Evolutionary conservation across 192 early-diverging fungal genomes (phyloP).

Genomic region (Backusella mclennaniae): DNA sequence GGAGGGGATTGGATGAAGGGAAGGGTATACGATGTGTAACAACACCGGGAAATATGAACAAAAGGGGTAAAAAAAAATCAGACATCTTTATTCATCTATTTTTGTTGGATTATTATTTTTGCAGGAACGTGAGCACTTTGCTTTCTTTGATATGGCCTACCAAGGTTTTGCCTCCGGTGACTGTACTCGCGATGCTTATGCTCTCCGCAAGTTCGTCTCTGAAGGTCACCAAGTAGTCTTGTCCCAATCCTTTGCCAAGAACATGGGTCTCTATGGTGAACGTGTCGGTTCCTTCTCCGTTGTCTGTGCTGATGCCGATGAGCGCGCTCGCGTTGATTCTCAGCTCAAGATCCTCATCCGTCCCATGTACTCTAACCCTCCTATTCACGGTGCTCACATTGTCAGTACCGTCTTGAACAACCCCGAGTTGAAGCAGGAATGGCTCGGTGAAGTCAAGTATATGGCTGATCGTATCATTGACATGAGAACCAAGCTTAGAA

Average conservation of each 20-base stretch:
- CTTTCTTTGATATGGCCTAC: constrained; percentile 99
- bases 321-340: constrained; percentile 80
- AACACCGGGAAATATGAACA: not conserved
- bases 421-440: constrained; percentile 75
- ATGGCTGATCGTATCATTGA: constrained; percentile 97
- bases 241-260: constrained; percentile 98
- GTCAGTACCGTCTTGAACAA: constrained; percentile 83
- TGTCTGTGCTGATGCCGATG: constrained; percentile 68
- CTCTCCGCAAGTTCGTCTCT: constrained; percentile 90
- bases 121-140: constrained; percentile 72
- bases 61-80: not conserved
- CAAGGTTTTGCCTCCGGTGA: constrained; percentile 98
- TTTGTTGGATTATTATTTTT: not conserved
- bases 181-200: constrained; percentile 85
- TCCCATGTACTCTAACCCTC: constrained; percentile 98
- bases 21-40: not conserved
- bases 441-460: constrained; percentile 88
- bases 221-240: constrained; percentile 75
- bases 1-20: too few relatives aligned
- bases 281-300: constrained; percentile 91
- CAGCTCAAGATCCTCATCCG: constrained; percentile 97
- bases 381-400: constrained; percentile 92
- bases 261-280: constrained; percentile 99
- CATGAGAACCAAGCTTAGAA: constrained; percentile 76
- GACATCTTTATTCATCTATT: not conserved